Conservation (phyloP, 1,139 yeast genomes). For the Pneumocystis murina region DNA sequence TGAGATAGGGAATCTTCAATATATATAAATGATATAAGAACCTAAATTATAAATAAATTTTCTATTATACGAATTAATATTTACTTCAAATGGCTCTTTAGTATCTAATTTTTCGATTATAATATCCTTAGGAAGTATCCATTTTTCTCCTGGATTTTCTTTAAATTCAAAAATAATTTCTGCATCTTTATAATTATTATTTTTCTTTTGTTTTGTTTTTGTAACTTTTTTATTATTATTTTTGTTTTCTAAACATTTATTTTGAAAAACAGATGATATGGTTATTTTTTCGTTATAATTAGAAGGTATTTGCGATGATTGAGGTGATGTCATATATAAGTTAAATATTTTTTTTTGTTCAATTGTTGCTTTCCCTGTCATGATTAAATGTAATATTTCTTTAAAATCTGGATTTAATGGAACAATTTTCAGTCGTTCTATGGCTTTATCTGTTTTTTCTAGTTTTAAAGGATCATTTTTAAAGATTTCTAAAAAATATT, state of each 20-base stretch:
- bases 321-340: not conserved
- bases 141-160: not conserved
- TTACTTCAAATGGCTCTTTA: not conserved
- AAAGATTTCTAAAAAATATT: not conserved
- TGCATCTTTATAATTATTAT: not conserved
- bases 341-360: not conserved
- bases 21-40: not conserved
- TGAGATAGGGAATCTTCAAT: not conserved
- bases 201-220: not conserved
- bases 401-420: not conserved
- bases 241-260: not conserved
- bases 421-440: not conserved
- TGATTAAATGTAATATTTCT: not conserved
- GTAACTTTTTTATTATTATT: not conserved
- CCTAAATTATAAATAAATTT: not conserved
- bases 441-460: not conserved
- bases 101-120: not conserved
- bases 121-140: not conserved
- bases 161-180: constrained; percentile 1
- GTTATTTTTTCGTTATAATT: not conserved
- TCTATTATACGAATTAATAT: not conserved
- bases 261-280: not conserved
- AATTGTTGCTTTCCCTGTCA: not conserved
- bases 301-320: not conserved
- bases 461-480: not conserved